These are phyloP conservation scores for Neonectria magnoliae DNA, from an alignment of 2,329 filamentous ascomycete genomes.

Conservation along the genomic window DNA sequence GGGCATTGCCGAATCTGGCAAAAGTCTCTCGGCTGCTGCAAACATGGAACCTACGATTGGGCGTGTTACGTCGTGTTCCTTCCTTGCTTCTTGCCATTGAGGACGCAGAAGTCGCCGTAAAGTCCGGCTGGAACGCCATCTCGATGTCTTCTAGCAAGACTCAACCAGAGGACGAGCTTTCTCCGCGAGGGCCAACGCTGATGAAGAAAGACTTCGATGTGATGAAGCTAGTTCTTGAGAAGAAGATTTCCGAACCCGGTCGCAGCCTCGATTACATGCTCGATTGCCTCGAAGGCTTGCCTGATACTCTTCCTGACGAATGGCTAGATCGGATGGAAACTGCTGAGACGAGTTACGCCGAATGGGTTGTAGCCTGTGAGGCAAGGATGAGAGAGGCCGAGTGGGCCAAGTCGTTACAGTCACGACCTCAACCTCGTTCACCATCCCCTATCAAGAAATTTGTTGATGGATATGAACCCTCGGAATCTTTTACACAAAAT, in stretches of 20 bases:
- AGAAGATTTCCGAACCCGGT: slow-evolving; percentile 76
- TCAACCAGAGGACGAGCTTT: slow-evolving; percentile 26
- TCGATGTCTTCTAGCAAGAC: slow-evolving; percentile 42
- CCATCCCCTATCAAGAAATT: slow-evolving; percentile 35
- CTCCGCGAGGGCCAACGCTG: slow-evolving; percentile 41
- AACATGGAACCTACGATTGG: slow-evolving; percentile 80
- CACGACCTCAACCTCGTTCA: slow-evolving; percentile 29
- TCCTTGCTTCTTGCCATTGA: slow-evolving; percentile 71
- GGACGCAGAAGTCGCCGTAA: slow-evolving; percentile 72
- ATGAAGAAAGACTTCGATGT: slow-evolving; percentile 61
- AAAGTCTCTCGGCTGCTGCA: slow-evolving; percentile 77
- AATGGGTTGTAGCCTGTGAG: slow-evolving; percentile 85
- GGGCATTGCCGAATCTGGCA: slow-evolving; percentile 83
- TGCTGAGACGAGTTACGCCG: slow-evolving; percentile 79
- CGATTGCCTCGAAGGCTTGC: slow-evolving; percentile 83
- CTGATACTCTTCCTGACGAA: slow-evolving; percentile 83
- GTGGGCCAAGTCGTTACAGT: slow-evolving; percentile 46
- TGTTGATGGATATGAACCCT: slow-evolving; percentile 11
- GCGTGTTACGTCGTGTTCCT: slow-evolving; percentile 79
- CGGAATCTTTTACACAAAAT: slow-evolving; percentile 14
- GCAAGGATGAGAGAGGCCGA: slow-evolving; percentile 76
- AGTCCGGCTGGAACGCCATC: slow-evolving; percentile 73
- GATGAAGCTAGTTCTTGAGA: slow-evolving; percentile 72
- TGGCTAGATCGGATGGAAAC: slow-evolving; percentile 91
- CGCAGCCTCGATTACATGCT: slow-evolving; percentile 84